Evolutionary conservation across 306 rosid species (phyloP).

Genomic region (Acacia acuminata): DNA sequence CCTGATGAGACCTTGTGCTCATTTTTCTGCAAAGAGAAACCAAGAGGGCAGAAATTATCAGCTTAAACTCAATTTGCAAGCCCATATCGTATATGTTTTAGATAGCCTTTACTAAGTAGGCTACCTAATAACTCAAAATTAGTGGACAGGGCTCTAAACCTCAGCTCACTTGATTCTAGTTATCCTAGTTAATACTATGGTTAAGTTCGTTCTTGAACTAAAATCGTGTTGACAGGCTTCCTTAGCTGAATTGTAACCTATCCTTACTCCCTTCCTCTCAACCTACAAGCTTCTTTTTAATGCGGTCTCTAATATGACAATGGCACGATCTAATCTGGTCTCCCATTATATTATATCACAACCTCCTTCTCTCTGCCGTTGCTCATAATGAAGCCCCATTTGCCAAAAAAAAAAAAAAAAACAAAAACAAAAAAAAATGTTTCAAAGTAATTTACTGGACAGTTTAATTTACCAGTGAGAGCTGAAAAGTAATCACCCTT

Average conservation of each 20-base stretch:
- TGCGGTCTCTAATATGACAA: background rate
- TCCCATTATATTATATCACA: background rate
- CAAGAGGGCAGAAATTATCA: conserved; percentile 21
- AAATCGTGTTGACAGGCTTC: background rate
- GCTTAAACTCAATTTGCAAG: conserved; percentile 16
- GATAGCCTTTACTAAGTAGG: too few relatives aligned
- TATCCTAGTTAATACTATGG: background rate
- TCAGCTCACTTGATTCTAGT: background rate
- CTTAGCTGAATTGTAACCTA: background rate
- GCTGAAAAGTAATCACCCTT: background rate
- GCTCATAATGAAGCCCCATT: background rate
- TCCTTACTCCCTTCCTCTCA: background rate
- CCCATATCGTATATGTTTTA: background rate
- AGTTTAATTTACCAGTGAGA: background rate
- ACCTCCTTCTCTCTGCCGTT: background rate
- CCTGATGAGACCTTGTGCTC: conserved; percentile 28
- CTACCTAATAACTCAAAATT: background rate
- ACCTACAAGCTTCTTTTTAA: background rate
- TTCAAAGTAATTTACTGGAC: background rate
- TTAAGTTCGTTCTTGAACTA: background rate
- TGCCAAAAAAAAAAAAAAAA: background rate
- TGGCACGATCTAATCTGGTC: background rate
- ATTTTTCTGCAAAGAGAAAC: conserved; percentile 53
- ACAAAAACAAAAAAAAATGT: background rate
- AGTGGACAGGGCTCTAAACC: background rate